A percentile compares a stretch with the other conserved stretches of the same genome.
Conservation (phyloP, 768 basidiomycete genomes). For the Tylopilus subfusipes region DNA sequence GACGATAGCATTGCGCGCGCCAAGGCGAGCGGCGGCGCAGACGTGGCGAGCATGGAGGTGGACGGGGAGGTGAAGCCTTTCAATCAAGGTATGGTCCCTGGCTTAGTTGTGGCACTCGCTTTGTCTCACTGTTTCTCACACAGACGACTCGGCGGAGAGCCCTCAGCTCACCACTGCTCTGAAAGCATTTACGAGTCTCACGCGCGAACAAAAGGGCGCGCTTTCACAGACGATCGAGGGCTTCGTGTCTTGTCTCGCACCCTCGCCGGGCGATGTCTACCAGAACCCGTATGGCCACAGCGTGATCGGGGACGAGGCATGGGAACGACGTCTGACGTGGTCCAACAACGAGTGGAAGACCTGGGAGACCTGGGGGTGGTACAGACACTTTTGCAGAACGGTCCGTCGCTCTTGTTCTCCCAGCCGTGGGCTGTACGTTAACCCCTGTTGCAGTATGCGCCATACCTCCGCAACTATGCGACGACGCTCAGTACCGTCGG, state of each 20-base stretch:
- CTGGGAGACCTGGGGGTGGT: conserved; percentile 93
- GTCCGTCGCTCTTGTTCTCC: conserved; percentile 41
- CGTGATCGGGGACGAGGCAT: conserved; percentile 63
- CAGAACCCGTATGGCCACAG: conserved; percentile 50
- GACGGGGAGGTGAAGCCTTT: conserved; percentile 69
- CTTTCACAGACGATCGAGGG: conserved; percentile 71
- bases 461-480: conserved; percentile 71
- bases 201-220: conserved; percentile 71
- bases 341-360: conserved; percentile 70
- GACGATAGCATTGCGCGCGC: conserved; percentile 78
- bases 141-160: conserved; percentile 55
- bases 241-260: conserved; percentile 64
- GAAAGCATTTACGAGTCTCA: conserved; percentile 72
- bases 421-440: background rate
- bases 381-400: conserved; percentile 78
- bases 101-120: too few relatives aligned
- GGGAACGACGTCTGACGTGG: conserved; percentile 72
- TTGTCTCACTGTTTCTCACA: conserved; percentile 5
- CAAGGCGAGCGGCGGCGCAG: conserved; percentile 57
- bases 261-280: conserved; percentile 37
- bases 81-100: conserved; percentile 32
- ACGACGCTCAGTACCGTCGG: conserved; percentile 69
- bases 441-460: conserved; percentile 56
- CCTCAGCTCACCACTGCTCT: conserved; percentile 67
- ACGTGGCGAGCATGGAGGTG: conserved; percentile 55